Base-by-base conservation (phyloP, 2,329 filamentous ascomycete species). In the Acrodontium crateriforme region DNA sequence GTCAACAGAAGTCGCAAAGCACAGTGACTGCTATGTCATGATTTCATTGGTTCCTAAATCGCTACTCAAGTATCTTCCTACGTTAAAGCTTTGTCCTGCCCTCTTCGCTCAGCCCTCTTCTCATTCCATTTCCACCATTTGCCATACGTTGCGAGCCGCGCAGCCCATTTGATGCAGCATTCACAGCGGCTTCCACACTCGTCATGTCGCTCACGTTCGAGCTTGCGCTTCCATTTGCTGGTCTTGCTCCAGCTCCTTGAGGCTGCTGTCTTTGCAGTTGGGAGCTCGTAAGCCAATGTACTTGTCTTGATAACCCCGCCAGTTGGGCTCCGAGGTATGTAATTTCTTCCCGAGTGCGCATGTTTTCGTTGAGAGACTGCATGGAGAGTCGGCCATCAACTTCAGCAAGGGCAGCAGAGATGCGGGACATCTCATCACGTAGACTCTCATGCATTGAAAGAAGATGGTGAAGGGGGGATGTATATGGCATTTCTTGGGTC, bases 321-420 rank as follows among this genome's bases (percentile, higher is more conserved):
- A 75, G 59, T 20, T 68, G 69, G 3, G 69, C 69, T 34, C 67
- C 71, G 6, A 67, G 64, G 41, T 72, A 70, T 8, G 69, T 59
- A 53, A 74, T 65, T 34, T 75, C 70, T 39, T 74, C 71, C 34
- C 71, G 69, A 27, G 67, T 60, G 3, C 70, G 66, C 17, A 74
- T 57, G 25, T 63, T 70, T 45, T 75, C 71, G 40, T 73, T 75
- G 53, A 74, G 62, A 21, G 71, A 63, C 33, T 69, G 64, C 68
- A 75, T 71, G 47, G 60, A 71, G 19, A 67, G 64, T 18, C 69
- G 63, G 25, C 66, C 69, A 36, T 76, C 71, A 22, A 74, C 57
- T 31, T 74, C 69, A 3, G 62, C 61, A 7, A 75, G 55, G 3
- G 66, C 63, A 28, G 62, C 58, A 9, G 62, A 60, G 16, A 72